Conservation (phyloP, 2,329 filamentous ascomycete genomes). For the Pseudocercospora musae region DNA sequence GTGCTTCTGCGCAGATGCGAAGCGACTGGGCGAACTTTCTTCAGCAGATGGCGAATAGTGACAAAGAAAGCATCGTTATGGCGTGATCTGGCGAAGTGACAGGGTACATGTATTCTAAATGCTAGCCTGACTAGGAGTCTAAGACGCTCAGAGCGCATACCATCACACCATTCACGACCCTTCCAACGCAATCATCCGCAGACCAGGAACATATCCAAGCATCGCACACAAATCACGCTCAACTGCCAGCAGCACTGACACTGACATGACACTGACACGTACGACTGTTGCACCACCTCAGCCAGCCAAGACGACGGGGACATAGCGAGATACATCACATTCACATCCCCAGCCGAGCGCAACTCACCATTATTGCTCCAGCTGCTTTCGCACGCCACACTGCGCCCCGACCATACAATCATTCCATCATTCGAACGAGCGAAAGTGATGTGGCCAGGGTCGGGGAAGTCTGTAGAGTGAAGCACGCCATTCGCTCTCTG, state of each 20-base stretch:
- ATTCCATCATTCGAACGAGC: background rate
- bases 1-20: background rate
- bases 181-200: background rate
- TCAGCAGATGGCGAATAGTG: background rate
- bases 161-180: background rate
- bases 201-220: background rate
- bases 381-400: background rate
- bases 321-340: background rate
- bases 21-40: background rate
- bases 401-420: background rate
- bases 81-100: background rate
- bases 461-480: background rate
- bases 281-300: background rate
- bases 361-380: background rate
- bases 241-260: background rate
- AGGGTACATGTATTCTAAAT: too few relatives aligned
- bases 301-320: background rate
- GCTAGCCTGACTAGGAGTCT: background rate
- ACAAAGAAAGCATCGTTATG: background rate
- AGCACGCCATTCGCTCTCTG: background rate
- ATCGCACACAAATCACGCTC: background rate
- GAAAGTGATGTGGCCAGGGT: background rate
- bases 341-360: background rate
- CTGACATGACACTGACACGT: too few relatives aligned
- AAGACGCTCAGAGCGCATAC: background rate